These are phyloP conservation scores for Rhizophlyctis rosea DNA, from an alignment of 192 early-diverging fungal species.

Conservation along the genomic window DNA sequence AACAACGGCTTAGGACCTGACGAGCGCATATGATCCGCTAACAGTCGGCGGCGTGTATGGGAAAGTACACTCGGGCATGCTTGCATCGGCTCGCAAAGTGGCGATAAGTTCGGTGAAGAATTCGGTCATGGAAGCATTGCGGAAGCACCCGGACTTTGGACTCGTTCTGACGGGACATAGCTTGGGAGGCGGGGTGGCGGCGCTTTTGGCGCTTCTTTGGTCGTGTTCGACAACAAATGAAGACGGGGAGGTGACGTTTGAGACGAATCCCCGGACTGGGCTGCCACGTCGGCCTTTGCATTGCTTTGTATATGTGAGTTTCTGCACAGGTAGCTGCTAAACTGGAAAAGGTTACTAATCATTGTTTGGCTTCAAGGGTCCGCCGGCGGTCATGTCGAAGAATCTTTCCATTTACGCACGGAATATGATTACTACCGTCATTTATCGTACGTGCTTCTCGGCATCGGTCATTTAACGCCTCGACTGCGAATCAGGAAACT, in stretches of 20 bases:
- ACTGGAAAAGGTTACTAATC: too few relatives aligned
- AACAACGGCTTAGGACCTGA: slow-evolving; percentile 20
- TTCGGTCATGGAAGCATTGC: slow-evolving; percentile 69
- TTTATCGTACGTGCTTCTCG: slow-evolving; percentile 23
- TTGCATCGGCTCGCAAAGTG: slow-evolving; percentile 32
- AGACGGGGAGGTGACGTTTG: slow-evolving; percentile 31
- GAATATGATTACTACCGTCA: slow-evolving; percentile 69
- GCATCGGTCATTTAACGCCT: neutral
- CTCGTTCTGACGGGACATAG: slow-evolving; percentile 86
- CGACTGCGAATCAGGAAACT: neutral
- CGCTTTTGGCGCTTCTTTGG: slow-evolving; percentile 80
- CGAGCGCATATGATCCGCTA: slow-evolving; percentile 25
- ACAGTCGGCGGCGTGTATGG: slow-evolving; percentile 23
- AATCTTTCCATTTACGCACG: slow-evolving; percentile 67
- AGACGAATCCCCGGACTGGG: slow-evolving; percentile 15
- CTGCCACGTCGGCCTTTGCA: slow-evolving; percentile 75
- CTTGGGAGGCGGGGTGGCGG: slow-evolving; percentile 84
- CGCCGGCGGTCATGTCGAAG: slow-evolving; percentile 54
- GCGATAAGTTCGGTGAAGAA: slow-evolving; percentile 35
- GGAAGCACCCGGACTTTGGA: slow-evolving; percentile 71
- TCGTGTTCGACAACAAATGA: slow-evolving; percentile 41
- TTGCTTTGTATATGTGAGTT: slow-evolving; percentile 77
- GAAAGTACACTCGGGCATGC: slow-evolving; percentile 41
- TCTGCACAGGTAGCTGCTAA: slow-evolving; percentile 49
- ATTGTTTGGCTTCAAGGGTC: too few relatives aligned